A percentile compares a stretch with the other conserved stretches of the same genome.
Conservation (phyloP, 257 asterid genomes). For the Prunella vulgaris region DNA sequence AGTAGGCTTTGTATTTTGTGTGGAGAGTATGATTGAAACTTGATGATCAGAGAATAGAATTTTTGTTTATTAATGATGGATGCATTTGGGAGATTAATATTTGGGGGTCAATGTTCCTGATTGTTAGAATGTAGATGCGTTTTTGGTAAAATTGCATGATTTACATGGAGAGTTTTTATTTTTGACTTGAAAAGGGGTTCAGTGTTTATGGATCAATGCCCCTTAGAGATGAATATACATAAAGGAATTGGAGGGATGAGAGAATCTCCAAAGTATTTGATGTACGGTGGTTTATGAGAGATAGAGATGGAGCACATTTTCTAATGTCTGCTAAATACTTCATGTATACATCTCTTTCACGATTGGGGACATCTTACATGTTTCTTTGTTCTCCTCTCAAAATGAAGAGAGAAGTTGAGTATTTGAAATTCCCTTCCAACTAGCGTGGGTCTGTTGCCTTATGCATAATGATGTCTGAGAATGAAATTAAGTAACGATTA, state of each 20-base stretch:
- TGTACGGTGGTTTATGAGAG: not conserved
- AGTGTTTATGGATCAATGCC: conserved; percentile 22
- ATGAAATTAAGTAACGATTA: not conserved
- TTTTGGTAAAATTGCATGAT: conserved; percentile 17
- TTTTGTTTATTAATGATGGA: conserved; percentile 14
- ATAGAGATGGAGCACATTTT: not conserved
- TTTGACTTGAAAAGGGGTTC: conserved; percentile 13
- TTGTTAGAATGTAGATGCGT: conserved; percentile 12
- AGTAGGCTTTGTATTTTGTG: not conserved
- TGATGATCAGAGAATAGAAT: conserved; percentile 8
- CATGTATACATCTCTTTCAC: not conserved
- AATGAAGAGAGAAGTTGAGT: not conserved
- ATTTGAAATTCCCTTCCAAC: not conserved
- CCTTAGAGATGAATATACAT: not conserved
- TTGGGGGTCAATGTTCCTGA: conserved; percentile 7
- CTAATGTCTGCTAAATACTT: not conserved
- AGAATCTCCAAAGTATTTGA: conserved; percentile 17
- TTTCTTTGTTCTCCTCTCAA: not conserved
- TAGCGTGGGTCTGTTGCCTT: not conserved
- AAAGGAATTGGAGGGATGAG: conserved; percentile 8
- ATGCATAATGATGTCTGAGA: too few relatives aligned
- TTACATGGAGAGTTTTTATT: not conserved
- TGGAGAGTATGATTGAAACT: conserved; percentile 10
- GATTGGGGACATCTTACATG: not conserved
- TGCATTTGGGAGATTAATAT: conserved; percentile 5